Percentiles rank a stretch among this genome's conserved stretches.
These are phyloP conservation scores for Ceratocystis harringtonii DNA, from an alignment of 2,329 filamentous ascomycete species.

Conservation along the genomic window DNA sequence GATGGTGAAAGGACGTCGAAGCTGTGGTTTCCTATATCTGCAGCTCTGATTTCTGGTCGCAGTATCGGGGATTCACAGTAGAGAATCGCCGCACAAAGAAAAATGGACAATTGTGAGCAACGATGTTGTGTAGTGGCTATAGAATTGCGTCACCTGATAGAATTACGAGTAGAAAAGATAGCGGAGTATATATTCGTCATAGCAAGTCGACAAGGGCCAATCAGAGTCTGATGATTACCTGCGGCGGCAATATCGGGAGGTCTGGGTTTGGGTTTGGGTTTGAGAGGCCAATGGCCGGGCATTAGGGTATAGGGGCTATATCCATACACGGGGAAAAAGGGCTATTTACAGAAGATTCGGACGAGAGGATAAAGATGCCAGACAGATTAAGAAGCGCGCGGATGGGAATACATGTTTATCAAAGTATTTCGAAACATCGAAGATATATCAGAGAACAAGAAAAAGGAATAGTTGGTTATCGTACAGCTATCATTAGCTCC, in stretches of 20 bases:
- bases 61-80: background rate
- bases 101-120: background rate
- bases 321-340: background rate
- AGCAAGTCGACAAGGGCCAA: background rate
- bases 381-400: no score
- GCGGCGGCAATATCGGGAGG: background rate
- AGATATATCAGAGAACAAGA: no score
- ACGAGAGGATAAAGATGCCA: no score
- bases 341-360: background rate
- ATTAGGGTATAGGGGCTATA: background rate
- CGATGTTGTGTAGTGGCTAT: background rate
- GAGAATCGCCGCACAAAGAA: background rate
- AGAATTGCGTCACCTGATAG: constrained; percentile 7
- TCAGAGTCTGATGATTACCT: constrained; percentile 8
- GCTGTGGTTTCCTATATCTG: background rate
- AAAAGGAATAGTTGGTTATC: no score
- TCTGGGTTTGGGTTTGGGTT: background rate
- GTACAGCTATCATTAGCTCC: no score
- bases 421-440: no score
- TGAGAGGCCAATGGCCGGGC: background rate
- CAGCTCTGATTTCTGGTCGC: background rate
- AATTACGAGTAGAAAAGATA: constrained; percentile 8
- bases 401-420: no score
- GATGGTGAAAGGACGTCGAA: background rate
- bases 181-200: background rate